Base-by-base conservation (phyloP, 2,329 filamentous ascomycete species). In the Beauveria sp. region DNA sequence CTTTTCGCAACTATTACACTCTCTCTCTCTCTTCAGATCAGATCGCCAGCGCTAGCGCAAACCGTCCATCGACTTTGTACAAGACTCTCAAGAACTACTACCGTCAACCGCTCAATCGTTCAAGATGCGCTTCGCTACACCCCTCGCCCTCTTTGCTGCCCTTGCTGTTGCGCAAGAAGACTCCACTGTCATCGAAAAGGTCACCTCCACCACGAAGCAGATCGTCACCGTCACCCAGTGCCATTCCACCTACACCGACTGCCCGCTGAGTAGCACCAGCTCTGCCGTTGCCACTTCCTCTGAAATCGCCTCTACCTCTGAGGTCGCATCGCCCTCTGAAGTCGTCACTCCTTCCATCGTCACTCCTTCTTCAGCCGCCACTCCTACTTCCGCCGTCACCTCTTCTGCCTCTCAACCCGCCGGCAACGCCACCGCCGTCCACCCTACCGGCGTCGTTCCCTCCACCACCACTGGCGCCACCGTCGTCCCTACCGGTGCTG, bases 211-310 rank as follows among this genome's bases (percentile, higher is more conserved):
- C 61, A 71, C 72, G 58, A 78, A 76, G 59, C 70, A 69, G 65
- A 76, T 75, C 55, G 62, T 77, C 64, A 82, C 79, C 68, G 72
- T 82, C 68, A 82, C 79, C 61, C 66, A 72, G 67, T 80, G 79
- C 74, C 73, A 76, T 69, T 74, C 77, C 48, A 72, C 71, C 12
- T 70, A 74, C 64, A 71, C 73, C 64, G 71, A 77, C 70, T 80
- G 79, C 75, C 76, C 78, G 59, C 68, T 69, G 63, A 69, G 66
- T 65, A 69, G 24, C 47, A 28, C 24, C 24, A 50, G 64, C 63
- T 22, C 57, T 51, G 30, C 51, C 61, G 20, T 57, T 62, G 26
- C 62, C 57, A 43, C 63, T 62, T 66, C 37, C 57, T 63, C 22
- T 18, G 60, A 41, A 57, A 51, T 41, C 16, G 26, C 22, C 20